Percentiles rank a stretch among this genome's conserved stretches.
Evolutionary conservation across 148 eudicot species (phyloP).

Genomic region (Rhododendron molle): DNA sequence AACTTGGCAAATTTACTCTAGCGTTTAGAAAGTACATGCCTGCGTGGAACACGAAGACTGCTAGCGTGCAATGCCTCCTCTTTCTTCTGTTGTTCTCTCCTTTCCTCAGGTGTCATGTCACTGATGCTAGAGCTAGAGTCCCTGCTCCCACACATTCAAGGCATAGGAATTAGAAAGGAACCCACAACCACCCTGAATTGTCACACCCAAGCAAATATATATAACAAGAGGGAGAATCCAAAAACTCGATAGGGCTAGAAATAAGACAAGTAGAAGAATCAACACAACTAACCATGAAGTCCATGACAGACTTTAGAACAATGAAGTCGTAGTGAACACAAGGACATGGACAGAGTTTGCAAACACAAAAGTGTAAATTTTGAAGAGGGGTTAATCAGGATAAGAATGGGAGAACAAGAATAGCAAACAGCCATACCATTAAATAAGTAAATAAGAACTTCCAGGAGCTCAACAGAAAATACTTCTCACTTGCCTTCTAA

Average conservation of each 20-base stretch:
- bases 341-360: not conserved
- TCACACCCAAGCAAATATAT: not conserved
- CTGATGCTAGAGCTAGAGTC: slow-evolving; percentile 55
- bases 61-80: slow-evolving; percentile 86
- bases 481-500: not conserved
- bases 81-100: slow-evolving; percentile 59
- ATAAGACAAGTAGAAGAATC: not conserved
- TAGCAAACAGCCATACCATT: not conserved
- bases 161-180: not conserved
- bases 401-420: not conserved
- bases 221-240: not conserved
- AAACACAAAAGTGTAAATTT: not conserved
- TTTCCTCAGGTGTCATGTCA: slow-evolving; percentile 56
- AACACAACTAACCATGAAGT: not conserved
- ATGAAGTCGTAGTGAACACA: not conserved
- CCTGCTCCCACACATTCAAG: slow-evolving; percentile 33
- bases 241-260: not conserved
- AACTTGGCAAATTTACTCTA: not conserved
- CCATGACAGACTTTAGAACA: not conserved
- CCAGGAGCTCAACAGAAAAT: not conserved
- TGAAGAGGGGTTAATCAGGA: not conserved
- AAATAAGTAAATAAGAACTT: not conserved
- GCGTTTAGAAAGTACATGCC: slow-evolving; percentile 31
- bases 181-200: not conserved
- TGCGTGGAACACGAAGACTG: slow-evolving; percentile 93